Evolutionary conservation across 2,329 filamentous ascomycete genomes (phyloP), one percentile per base, ranked within the genome.

Genomic region (Penicillium sp.): DNA sequence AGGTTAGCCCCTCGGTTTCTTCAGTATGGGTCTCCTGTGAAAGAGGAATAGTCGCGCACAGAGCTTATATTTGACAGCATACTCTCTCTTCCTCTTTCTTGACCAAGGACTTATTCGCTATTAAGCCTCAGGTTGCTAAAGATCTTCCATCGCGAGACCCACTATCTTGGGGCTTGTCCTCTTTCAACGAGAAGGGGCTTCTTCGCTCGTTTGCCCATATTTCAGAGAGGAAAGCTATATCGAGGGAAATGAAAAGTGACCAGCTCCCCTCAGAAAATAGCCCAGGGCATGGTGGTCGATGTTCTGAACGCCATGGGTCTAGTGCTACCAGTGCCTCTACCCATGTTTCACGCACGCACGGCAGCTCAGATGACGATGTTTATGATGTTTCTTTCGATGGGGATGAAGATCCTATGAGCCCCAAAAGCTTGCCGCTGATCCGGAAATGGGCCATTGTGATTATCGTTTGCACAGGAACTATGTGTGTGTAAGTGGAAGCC

Each of bases 401-500:
- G 2, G 46, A 54, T 9, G n/a, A 50, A 10, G 52, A 54, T 16
- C 52, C 29, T 13, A 50, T 50, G 46, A 43, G 24, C 24, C 52
- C 52, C 16, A 48, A 47, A 18, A 50, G 46, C 28, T 37, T 54
- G 36, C 21, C 29, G 3, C 24, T 45, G 3, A 13, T 16, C 2
- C 46, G 52, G 13, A 54, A 54, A 33, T 54, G 52, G 52, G 19
- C 36, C 21, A 54, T 54, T 16, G 46, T 54, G n/a, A 46, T 54
- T 29, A 50, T 50, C 11, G 19, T 54, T 2, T 54, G 52, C 24
- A 50, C 36, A 4, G 52, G 52, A 18, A 54, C 45, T 9, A 28
- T 50, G 34, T 54, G 45, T 46, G 52, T 54, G 52, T 54, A 44
- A 54, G 46, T 44, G 9, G 13, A 40, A 50, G 16, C 18, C 4